These are phyloP conservation scores for Paraconiothyrium brasiliense DNA, from an alignment of 2,329 filamentous ascomycete genomes.

Conservation along the genomic window DNA sequence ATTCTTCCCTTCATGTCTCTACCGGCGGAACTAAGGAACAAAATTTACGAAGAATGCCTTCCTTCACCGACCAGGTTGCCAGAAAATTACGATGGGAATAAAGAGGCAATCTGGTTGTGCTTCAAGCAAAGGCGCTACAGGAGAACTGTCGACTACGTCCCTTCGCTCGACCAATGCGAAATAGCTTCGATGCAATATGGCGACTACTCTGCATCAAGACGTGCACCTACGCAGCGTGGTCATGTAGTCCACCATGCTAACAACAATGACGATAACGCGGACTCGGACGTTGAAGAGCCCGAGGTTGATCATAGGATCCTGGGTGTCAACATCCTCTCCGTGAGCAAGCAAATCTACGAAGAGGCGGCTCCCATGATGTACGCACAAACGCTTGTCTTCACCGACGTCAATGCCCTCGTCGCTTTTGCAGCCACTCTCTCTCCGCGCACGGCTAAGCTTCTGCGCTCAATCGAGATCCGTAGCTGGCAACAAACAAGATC, in stretches of 20 bases:
- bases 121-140: conserved; percentile 23
- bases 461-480: conserved; percentile 26
- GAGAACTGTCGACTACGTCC: conserved; percentile 20
- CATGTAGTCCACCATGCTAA: neutral
- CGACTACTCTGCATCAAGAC: neutral
- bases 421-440: conserved; percentile 23
- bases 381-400: conserved; percentile 20
- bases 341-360: conserved; percentile 20
- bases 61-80: conserved; percentile 13
- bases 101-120: conserved; percentile 18
- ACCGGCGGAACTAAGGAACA: conserved; percentile 26
- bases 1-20: conserved; percentile 29
- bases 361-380: conserved; percentile 27
- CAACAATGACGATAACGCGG: conserved; percentile 1
- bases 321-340: conserved; percentile 15
- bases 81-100: neutral
- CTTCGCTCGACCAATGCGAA: conserved; percentile 4
- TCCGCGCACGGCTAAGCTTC: conserved; percentile 23
- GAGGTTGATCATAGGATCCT: conserved; percentile 13
- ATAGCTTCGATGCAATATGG: neutral
- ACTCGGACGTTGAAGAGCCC: conserved; percentile 10
- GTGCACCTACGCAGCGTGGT: neutral
- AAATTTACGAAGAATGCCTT: conserved; percentile 25
- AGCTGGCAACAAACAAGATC: conserved; percentile 23
- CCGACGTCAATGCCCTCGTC: conserved; percentile 22